Conservation (phyloP, 2,329 filamentous ascomycete genomes). For the Clarireedia hainanense region DNA sequence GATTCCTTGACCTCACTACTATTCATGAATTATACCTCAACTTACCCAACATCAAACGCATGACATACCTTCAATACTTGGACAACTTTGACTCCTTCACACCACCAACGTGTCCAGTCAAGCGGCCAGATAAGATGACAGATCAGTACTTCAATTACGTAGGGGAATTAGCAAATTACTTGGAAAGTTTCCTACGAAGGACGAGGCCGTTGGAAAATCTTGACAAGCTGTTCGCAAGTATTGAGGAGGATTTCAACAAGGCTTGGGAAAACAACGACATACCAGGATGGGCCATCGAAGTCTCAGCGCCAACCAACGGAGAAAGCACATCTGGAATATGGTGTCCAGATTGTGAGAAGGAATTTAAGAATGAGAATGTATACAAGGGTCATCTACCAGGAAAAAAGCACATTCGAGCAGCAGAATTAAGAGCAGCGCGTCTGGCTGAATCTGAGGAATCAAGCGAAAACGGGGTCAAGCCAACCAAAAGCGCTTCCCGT, state of each 20-base stretch:
- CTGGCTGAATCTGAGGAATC: constrained; percentile 32
- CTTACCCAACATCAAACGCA: constrained; percentile 73
- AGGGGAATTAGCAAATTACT: constrained; percentile 68
- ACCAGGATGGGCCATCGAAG: constrained; percentile 65
- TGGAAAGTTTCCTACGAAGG: constrained; percentile 80
- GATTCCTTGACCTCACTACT: constrained; percentile 81
- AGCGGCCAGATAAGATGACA: constrained; percentile 76
- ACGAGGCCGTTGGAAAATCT: constrained; percentile 82
- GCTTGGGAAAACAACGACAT: constrained; percentile 76
- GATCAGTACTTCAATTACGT: constrained; percentile 91
- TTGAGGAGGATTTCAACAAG: constrained; percentile 77
- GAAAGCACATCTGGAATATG: constrained; percentile 60
- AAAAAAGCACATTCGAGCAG: constrained; percentile 87
- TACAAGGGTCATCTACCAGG: constrained; percentile 84
- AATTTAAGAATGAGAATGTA: constrained; percentile 92
- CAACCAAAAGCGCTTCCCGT: constrained; percentile 33
- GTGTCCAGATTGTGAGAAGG: constrained; percentile 88
- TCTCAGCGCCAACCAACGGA: constrained; percentile 16
- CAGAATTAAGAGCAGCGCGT: constrained; percentile 52
- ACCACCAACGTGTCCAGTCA: constrained; percentile 64
- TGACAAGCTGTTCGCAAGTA: constrained; percentile 65
- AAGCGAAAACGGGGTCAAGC: constrained; percentile 22
- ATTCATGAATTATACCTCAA: constrained; percentile 88
- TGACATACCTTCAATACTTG: constrained; percentile 88
- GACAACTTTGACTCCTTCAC: constrained; percentile 84